Evolutionary conservation across 352 stramenopile genomes (phyloP), one percentile per base, ranked within the genome.

Genomic region (Pythium aristosporum): DNA sequence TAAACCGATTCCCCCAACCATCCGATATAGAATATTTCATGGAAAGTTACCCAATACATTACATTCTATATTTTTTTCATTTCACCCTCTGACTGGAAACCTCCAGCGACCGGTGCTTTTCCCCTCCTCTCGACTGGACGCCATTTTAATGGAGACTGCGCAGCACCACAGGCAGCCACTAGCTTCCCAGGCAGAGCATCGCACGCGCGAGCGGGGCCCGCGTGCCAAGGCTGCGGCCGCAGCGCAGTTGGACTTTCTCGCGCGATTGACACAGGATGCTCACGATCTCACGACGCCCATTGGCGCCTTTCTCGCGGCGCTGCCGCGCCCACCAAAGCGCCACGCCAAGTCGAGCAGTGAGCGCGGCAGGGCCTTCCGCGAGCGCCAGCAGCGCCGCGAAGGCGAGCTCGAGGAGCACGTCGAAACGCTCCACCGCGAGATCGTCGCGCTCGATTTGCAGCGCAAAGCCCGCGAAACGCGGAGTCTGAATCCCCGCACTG

Each of bases 311-410:
- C 42, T 71, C 43, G 64, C 64, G 21, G 42, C 42, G 42, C 37
- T 71, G 20, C 64, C 64, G 18, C 32, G 15, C 18, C 25, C 43
- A 2, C 48, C 32, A 18, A 60, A 57, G 43, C 56, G 63, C 48
- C 57, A 8, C 20, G 41, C 63, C 42, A 65, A 58, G 57, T 48
- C 51, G 9, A 71, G 57, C 58, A 66, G 50, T 28, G 57, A 71
- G 42, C 57, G 64, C 2, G 64, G 64, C 37, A 39, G 20, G 16
- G 57, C 57, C 15, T 71, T 63, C 23, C 64, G 64, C 18, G 57
- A 61, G 50, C 50, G 57, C 13, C 57, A 63, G 50, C 64, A 53
- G 15, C 34, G 48, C 43, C 32, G 52, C 11, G 64, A 65, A 43
- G 20, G 44, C 13, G 50, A 57, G 28, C 44, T 71, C 16, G 50